Conservation (phyloP, 306 rosid genomes). For the Canavalia gladiata region DNA sequence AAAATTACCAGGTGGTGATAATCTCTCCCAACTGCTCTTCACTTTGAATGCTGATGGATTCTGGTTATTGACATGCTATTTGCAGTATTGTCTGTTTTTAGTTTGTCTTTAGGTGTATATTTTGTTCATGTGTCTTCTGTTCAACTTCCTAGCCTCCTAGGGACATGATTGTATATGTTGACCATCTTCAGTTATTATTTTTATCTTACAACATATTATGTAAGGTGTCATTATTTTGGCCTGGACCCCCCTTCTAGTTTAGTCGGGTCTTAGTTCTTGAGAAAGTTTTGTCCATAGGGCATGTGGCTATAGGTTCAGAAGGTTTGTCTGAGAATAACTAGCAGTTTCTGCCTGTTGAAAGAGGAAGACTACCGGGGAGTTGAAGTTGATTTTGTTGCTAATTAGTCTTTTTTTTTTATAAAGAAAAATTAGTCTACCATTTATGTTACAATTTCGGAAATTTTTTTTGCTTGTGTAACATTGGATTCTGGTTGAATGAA, state of each 20-base stretch:
- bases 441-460: too few relatives aligned
- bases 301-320: conserved; percentile 18
- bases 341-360: neutral
- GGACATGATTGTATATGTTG: conserved; percentile 53
- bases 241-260: neutral
- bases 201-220: conserved; percentile 1
- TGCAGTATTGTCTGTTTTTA: conserved; percentile 34
- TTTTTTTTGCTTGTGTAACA: neutral
- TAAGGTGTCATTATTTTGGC: conserved; percentile 31
- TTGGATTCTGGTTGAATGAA: neutral
- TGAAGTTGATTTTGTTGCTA: neutral
- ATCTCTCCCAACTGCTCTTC: conserved; percentile 15
- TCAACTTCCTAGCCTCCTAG: conserved; percentile 30
- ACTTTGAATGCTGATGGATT: conserved; percentile 36
- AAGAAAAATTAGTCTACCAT: too few relatives aligned
- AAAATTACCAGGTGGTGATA: conserved; percentile 10
- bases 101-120: conserved; percentile 52
- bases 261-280: conserved; percentile 6
- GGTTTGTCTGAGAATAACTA: neutral
- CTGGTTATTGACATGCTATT: conserved; percentile 42
- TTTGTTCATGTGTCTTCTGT: conserved; percentile 31
- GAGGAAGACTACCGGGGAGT: too few relatives aligned
- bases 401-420: too few relatives aligned
- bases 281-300: neutral
- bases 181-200: conserved; percentile 43